Conservation (phyloP, 345 rosid species). For the Eucalyptus cloeziana region DNA sequence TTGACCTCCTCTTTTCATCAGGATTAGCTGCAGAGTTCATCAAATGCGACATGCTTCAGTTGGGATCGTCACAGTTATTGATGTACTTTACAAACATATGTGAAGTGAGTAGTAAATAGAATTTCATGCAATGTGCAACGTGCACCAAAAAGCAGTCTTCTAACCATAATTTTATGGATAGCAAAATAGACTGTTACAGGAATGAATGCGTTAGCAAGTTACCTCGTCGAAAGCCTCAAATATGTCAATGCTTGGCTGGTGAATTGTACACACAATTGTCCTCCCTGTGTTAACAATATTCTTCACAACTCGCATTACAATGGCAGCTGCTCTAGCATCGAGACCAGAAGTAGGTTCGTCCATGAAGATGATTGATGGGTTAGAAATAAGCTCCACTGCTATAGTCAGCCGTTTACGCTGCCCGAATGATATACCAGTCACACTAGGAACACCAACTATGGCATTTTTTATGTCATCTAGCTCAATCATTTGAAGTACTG, state of each 20-base stretch:
- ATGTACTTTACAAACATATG: background rate
- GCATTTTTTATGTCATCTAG: background rate
- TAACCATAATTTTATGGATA: background rate
- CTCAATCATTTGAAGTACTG: slow-evolving; percentile 1
- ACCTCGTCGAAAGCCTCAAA: slow-evolving; percentile 10
- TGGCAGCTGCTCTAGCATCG: background rate
- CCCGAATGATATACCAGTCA: background rate
- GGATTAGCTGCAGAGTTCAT: slow-evolving; percentile 2
- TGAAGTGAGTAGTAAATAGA: background rate
- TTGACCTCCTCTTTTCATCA: slow-evolving; percentile 10
- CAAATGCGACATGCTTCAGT: background rate
- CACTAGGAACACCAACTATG: slow-evolving; percentile 1
- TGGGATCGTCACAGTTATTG: background rate
- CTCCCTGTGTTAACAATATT: slow-evolving; percentile 1
- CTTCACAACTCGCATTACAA: slow-evolving; percentile 2
- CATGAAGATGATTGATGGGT: slow-evolving; percentile 4
- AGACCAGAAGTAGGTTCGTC: slow-evolving; percentile 5
- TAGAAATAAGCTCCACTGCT: slow-evolving; percentile 1
- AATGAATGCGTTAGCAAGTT: background rate
- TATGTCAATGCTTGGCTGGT: slow-evolving; percentile 5
- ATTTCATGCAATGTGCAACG: background rate
- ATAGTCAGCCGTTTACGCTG: slow-evolving; percentile 4
- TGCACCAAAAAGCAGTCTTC: background rate
- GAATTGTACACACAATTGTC: slow-evolving; percentile 5
- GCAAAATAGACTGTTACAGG: no score